Conservation (phyloP, 2,329 filamentous ascomycete species). For the Lojkania enalia region DNA sequence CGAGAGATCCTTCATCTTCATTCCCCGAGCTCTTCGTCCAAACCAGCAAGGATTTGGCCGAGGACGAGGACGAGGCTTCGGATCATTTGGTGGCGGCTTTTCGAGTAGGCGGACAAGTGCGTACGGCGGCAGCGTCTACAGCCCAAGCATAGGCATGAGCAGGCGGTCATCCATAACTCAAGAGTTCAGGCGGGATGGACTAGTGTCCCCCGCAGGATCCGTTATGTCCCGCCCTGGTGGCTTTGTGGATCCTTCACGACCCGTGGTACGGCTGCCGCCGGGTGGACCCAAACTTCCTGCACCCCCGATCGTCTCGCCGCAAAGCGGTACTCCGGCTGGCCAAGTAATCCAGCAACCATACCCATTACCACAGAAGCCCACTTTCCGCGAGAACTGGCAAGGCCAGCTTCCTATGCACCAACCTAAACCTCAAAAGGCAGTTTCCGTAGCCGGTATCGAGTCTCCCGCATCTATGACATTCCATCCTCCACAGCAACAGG, state of each 20-base stretch:
- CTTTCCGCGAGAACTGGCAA: slow-evolving; percentile 63
- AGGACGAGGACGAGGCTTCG: slow-evolving; percentile 72
- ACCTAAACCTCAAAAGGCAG: slow-evolving; percentile 89
- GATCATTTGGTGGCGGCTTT: slow-evolving; percentile 63
- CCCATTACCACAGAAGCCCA: slow-evolving; percentile 57
- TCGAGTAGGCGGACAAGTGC: slow-evolving; percentile 80
- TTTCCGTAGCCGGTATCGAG: slow-evolving; percentile 92
- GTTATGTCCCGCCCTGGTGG: slow-evolving; percentile 68
- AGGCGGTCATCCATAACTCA: slow-evolving; percentile 78
- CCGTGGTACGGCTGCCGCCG: slow-evolving; percentile 83
- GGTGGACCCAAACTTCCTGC: slow-evolving; percentile 47
- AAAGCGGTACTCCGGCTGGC: slow-evolving; percentile 49
- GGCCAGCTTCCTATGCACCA: slow-evolving; percentile 81
- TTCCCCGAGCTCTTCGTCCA: slow-evolving; percentile 87
- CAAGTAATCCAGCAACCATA: slow-evolving; percentile 56
- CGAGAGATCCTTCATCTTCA: slow-evolving; percentile 96
- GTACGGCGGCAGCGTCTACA: slow-evolving; percentile 79
- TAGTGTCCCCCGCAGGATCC: slow-evolving; percentile 81
- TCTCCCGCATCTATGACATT: slow-evolving; percentile 68
- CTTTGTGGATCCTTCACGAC: slow-evolving; percentile 64
- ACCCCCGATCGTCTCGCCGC: slow-evolving; percentile 35
- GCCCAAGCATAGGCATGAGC: slow-evolving; percentile 85
- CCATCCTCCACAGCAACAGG: slow-evolving; percentile 64
- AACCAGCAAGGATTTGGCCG: slow-evolving; percentile 79
- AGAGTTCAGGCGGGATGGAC: slow-evolving; percentile 68